Base-by-base conservation (phyloP, 805 yeast genomes). In the Saccharomyces paradoxus region DNA sequence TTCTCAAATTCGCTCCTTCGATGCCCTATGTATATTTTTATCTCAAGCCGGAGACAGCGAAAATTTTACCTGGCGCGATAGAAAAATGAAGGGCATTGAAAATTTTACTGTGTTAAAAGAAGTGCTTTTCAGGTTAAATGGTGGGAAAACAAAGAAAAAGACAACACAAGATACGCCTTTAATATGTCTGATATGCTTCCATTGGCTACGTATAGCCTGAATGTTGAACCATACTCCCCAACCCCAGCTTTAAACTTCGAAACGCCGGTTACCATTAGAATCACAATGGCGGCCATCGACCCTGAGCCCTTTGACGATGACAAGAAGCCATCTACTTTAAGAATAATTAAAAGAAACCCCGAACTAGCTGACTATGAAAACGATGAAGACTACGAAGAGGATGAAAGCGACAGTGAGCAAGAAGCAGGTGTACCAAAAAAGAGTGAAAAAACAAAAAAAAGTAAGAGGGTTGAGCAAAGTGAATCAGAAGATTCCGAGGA, bases 281-380 rank as follows among this genome's bases (percentile, higher is more conserved):
- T 92, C 66, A 91, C 98, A 53, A 80, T 92, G 81, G 99, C 97
- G 59, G 96, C 99, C 57, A 79, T 94, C 66, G 97, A 92, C 74
- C 96, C 97, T 59, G 87, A 84, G 67, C 67, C 72, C 49, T 79
- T 95, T 30, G 83, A 81, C 63, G 96, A 89, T 65, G 90, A 84
- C 60, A 83, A 79, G 61, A 84, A 81, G 63, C 97, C 98, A 61
- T 84, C 96, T 31, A 89, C 97, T 64, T 80, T 94, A 68, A 86
- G 96, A 77, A 80, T 92, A 68, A 80, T 92, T 70, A 90, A 89
- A 81, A 84, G 83, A 68, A 70, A 78, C 70, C 77, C 76, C 60
- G 79, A 75, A 49, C 73, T 71, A 47, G 78, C 74, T 50, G 8
- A 46, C 14, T 29, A 22, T 10, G 29, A 46, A 1, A 47, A 53